phyloP scores from a whole-genome alignment of 495 filamentous ascomycete genomes.

The Penicillium robsamsonii region DNA sequence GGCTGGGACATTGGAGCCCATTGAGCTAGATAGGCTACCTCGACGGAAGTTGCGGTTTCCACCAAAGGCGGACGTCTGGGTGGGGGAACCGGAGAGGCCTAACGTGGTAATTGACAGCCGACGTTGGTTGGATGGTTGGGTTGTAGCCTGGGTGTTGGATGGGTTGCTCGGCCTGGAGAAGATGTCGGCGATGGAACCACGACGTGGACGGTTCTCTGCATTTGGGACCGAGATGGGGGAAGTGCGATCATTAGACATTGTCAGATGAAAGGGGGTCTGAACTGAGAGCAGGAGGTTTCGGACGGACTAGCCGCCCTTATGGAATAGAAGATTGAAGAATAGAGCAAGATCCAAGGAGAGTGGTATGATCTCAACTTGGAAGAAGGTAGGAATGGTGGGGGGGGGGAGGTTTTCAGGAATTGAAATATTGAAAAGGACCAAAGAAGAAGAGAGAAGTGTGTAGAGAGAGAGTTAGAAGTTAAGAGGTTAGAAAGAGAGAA shows the following conservation, averaged over 20 bases:
- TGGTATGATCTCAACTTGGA: neutral
- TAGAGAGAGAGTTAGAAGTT: neutral
- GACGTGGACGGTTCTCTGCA: conserved; percentile 41
- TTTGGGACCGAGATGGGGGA: conserved; percentile 48
- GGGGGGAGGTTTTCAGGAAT: neutral
- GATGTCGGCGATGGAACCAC: conserved; percentile 51
- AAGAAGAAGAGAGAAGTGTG: neutral
- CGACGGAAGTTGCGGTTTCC: conserved; percentile 53
- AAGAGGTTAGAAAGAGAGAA: neutral
- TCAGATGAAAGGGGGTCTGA: conserved; percentile 11
- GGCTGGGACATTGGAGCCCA: conserved; percentile 68
- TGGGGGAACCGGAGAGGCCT: conserved; percentile 78
- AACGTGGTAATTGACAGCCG: conserved; percentile 85
- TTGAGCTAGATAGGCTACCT: conserved; percentile 69
- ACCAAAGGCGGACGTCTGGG: conserved; percentile 54
- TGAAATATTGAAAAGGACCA: neutral
- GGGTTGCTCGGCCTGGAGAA: conserved; percentile 38
- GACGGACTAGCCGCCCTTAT: conserved; percentile 36
- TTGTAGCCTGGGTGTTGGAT: conserved; percentile 41
- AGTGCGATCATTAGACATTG: conserved; percentile 52
- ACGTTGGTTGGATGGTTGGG: conserved; percentile 49
- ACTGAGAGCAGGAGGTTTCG: conserved; percentile 15
- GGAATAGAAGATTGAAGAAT: conserved; percentile 11
- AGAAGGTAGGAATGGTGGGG: neutral
- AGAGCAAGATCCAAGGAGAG: conserved; percentile 6